These are phyloP conservation scores for Sporothrix mexicana DNA, from an alignment of 2,329 filamentous ascomycete genomes.

Conservation along the genomic window DNA sequence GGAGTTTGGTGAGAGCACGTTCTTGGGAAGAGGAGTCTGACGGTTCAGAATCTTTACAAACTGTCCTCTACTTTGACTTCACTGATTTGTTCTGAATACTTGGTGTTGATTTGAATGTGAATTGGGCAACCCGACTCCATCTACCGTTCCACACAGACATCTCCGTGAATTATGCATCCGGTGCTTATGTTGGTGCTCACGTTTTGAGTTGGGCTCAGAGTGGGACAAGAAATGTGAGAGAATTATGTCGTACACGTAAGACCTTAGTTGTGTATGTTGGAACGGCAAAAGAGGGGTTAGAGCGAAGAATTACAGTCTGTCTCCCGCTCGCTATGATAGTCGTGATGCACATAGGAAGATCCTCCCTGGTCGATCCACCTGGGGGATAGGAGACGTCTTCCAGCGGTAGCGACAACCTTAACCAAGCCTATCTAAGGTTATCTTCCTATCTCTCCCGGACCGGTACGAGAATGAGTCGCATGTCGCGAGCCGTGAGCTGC, in stretches of 20 bases:
- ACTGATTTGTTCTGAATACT: too few species aligned
- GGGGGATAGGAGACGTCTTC: slow-evolving; percentile 4
- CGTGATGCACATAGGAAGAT: slow-evolving; percentile 18
- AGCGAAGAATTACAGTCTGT: too few species aligned
- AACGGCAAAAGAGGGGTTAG: too few species aligned
- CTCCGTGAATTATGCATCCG: slow-evolving; percentile 16
- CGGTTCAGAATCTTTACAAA: not conserved
- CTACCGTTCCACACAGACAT: not conserved
- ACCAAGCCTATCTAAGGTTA: not conserved
- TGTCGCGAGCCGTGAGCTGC: not conserved
- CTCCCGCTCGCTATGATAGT: not conserved
- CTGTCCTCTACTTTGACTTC: not conserved
- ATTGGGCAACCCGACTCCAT: not conserved
- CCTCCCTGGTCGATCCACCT: slow-evolving; percentile 22
- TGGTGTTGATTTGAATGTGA: too few species aligned
- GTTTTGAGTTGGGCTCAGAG: slow-evolving; percentile 22
- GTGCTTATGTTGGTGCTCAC: not conserved
- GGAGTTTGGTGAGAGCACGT: slow-evolving; percentile 41
- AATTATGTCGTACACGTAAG: not conserved
- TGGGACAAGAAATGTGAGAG: not conserved
- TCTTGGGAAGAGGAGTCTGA: slow-evolving; percentile 39
- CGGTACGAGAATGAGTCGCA: too few species aligned
- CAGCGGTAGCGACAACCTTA: slow-evolving; percentile 4
- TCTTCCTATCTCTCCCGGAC: too few species aligned
- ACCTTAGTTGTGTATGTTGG: not conserved